phyloP scores from a whole-genome alignment of 2,329 filamentous ascomycete genomes.

The Stagonosporopsis cucurbitacearum region DNA sequence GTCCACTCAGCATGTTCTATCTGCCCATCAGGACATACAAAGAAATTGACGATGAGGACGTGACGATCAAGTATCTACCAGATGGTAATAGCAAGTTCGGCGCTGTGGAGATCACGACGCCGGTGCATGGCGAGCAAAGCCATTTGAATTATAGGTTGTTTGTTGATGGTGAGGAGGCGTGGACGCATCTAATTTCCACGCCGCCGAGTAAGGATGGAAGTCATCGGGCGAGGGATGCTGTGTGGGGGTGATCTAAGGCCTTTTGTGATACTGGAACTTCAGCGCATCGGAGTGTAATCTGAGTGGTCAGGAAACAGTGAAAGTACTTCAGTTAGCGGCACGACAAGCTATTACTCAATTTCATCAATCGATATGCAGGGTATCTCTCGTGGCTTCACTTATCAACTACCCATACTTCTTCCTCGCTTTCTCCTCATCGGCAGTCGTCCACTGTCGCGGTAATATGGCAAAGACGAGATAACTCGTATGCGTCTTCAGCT shows the following conservation, averaged over 20 bases:
- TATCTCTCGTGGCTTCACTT: neutral
- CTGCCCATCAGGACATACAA: constrained; percentile 82
- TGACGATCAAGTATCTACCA: constrained; percentile 85
- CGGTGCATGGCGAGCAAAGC: constrained; percentile 69
- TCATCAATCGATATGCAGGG: neutral
- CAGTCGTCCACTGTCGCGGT: constrained; percentile 83
- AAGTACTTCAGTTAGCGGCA: neutral
- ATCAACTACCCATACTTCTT: constrained; percentile 38
- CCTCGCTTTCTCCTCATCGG: constrained; percentile 74
- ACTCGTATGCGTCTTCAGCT: constrained; percentile 95
- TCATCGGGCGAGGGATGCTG: constrained; percentile 53
- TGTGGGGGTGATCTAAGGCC: constrained; percentile 48
- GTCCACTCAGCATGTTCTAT: constrained; percentile 93
- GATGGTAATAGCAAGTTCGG: constrained; percentile 90
- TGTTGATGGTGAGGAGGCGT: constrained; percentile 79
- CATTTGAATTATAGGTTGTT: constrained; percentile 81
- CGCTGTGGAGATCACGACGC: constrained; percentile 76
- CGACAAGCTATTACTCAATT: neutral
- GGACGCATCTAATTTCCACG: constrained; percentile 65
- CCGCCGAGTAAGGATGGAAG: constrained; percentile 51
- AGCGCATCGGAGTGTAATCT: neutral
- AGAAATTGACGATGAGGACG: constrained; percentile 81
- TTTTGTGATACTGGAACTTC: neutral
- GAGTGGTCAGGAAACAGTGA: neutral
- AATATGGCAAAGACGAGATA: constrained; percentile 93